A percentile compares a stretch with the other conserved stretches of the same genome.
Conservation (phyloP, 371 early-diverging fungal species). For the Smittium culicis region DNA sequence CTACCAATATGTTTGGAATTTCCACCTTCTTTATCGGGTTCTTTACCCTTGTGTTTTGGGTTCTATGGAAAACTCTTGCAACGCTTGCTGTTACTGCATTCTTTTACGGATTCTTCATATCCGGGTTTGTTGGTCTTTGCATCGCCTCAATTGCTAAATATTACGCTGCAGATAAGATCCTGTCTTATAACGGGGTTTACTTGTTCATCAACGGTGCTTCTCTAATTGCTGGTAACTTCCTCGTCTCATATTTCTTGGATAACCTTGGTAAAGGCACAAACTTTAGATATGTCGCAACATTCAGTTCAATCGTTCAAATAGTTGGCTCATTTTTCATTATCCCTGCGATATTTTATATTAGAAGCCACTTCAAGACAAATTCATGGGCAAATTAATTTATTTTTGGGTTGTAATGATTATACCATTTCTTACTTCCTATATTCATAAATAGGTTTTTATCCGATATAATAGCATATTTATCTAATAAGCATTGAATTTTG, state of each 20-base stretch:
- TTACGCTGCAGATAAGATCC: not conserved
- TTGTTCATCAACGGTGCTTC: not conserved
- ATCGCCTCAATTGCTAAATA: not conserved
- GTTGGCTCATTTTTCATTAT: slow-evolving; percentile 2
- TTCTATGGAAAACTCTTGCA: slow-evolving; percentile 21
- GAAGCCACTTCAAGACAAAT: not conserved
- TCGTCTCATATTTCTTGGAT: not conserved
- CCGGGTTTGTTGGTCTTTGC: not conserved
- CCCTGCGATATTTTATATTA: not conserved
- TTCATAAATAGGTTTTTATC: no score
- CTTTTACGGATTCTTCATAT: slow-evolving; percentile 5
- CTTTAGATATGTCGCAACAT: not conserved
- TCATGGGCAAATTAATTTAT: no score
- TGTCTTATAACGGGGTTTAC: not conserved
- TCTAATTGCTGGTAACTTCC: not conserved
- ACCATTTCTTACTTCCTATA: no score
- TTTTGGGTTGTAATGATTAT: no score
- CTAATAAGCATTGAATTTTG: no score
- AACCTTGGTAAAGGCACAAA: not conserved
- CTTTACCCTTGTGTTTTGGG: slow-evolving; percentile 35
- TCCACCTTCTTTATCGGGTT: slow-evolving; percentile 31
- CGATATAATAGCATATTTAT: no score
- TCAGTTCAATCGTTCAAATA: slow-evolving; percentile 3
- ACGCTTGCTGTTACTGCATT: slow-evolving; percentile 9
- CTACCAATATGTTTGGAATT: slow-evolving; percentile 32